phyloP scores from a whole-genome alignment of 371 early-diverging fungal species.

The Haplosporangium sp. region DNA sequence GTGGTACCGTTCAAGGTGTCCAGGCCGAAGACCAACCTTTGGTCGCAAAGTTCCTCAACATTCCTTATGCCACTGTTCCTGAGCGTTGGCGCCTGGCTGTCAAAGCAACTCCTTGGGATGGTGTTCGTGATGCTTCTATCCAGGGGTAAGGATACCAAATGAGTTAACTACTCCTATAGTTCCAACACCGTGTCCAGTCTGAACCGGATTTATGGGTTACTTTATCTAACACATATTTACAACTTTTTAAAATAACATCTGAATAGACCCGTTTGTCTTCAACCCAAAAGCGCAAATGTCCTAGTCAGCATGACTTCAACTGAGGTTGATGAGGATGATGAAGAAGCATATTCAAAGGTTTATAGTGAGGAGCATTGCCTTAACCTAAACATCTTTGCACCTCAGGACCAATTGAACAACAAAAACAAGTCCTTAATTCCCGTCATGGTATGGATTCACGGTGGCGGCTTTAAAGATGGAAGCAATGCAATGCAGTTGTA shows the following conservation, averaged over 20 bases:
- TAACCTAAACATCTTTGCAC: conserved; percentile 55
- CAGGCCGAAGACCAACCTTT: conserved; percentile 23
- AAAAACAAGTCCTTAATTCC: conserved; percentile 28
- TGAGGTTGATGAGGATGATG: conserved; percentile 36
- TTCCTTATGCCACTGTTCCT: conserved; percentile 51
- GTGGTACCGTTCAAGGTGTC: conserved; percentile 31
- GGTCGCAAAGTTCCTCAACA: conserved; percentile 49
- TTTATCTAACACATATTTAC: background rate
- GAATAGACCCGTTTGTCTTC: conserved; percentile 45
- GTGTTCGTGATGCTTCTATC: conserved; percentile 44
- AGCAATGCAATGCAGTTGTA: conserved; percentile 42
- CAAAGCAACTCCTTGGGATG: conserved; percentile 39
- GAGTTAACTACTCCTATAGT: background rate
- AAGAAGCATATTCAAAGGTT: conserved; percentile 34
- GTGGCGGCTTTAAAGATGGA: conserved; percentile 51
- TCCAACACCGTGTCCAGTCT: background rate
- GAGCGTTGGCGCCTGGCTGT: conserved; percentile 51
- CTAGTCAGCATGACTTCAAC: conserved; percentile 29
- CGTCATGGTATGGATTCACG: conserved; percentile 58
- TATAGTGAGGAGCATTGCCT: conserved; percentile 53
- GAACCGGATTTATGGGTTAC: background rate
- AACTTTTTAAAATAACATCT: background rate
- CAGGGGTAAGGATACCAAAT: conserved; percentile 25
- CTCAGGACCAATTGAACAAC: conserved; percentile 17
- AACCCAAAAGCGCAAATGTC: conserved; percentile 38